Percentiles rank a stretch among this genome's conserved stretches.
Conservation (phyloP, 768 basidiomycete genomes). For the Xerocomellus intermedius region DNA sequence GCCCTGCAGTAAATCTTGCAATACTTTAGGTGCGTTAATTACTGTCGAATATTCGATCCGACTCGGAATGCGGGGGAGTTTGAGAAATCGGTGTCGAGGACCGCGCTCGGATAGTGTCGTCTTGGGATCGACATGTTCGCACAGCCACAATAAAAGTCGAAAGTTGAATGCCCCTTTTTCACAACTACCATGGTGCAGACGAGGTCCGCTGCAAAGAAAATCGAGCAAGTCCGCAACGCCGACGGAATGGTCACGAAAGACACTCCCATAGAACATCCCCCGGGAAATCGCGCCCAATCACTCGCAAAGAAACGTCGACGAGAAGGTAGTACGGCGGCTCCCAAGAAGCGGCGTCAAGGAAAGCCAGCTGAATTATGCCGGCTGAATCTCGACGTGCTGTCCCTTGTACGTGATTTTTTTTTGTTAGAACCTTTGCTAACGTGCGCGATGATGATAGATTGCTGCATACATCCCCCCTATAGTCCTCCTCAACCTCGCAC, state of each 20-base stretch:
- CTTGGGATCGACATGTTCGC: too few relatives aligned
- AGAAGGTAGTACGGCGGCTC: too few relatives aligned
- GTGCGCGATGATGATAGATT: constrained; percentile 29
- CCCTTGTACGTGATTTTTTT: neutral
- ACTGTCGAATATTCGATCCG: too few relatives aligned
- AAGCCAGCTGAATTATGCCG: neutral
- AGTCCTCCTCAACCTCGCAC: constrained; percentile 31
- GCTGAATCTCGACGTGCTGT: constrained; percentile 11
- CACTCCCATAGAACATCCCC: too few relatives aligned
- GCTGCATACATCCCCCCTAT: constrained; percentile 38
- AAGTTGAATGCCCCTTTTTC: too few relatives aligned
- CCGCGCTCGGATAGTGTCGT: too few relatives aligned
- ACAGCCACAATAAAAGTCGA: too few relatives aligned
- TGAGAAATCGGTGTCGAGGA: too few relatives aligned
- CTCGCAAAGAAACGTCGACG: neutral
- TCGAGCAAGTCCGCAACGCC: neutral
- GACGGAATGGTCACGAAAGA: too few relatives aligned
- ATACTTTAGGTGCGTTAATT: too few relatives aligned
- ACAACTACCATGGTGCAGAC: neutral
- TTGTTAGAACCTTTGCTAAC: neutral
- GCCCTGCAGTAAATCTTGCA: too few relatives aligned
- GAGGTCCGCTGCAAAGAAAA: neutral
- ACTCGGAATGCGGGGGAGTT: too few relatives aligned
- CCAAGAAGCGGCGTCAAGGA: neutral
- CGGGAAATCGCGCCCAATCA: neutral